Conservation (phyloP, 1,284 basidiomycete species). For the Leucoagaricus sp. region DNA sequence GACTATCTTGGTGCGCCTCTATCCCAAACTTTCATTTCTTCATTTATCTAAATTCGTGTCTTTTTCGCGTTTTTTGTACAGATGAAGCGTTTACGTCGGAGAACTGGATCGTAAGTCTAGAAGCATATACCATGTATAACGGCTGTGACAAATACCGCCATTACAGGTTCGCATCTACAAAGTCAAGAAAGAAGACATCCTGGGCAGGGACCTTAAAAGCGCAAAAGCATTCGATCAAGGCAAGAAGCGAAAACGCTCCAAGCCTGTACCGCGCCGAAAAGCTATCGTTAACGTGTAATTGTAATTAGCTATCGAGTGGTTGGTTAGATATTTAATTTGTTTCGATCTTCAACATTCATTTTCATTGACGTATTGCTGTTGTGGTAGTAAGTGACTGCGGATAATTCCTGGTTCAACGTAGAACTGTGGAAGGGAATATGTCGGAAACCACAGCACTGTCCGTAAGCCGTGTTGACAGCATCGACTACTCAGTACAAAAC, state of each 20-base stretch:
- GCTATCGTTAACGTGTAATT: slow-evolving; percentile 37
- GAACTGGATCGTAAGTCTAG: slow-evolving; percentile 92
- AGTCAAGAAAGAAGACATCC: slow-evolving; percentile 92
- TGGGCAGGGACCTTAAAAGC: slow-evolving; percentile 86
- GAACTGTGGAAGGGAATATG: no score
- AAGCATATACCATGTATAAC: no score
- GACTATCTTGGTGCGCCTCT: slow-evolving; percentile 77
- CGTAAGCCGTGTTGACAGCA: no score
- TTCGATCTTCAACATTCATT: neutral
- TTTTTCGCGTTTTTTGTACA: slow-evolving; percentile 27
- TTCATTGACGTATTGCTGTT: no score
- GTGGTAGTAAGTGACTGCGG: no score
- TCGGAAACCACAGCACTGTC: no score
- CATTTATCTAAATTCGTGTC: slow-evolving; percentile 12
- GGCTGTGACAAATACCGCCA: slow-evolving; percentile 10
- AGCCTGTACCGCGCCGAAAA: slow-evolving; percentile 61
- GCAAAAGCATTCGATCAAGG: slow-evolving; percentile 86
- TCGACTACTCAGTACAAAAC: no score
- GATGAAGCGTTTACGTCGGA: slow-evolving; percentile 97
- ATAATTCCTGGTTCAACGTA: neutral
- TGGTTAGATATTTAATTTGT: slow-evolving; percentile 8
- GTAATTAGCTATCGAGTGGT: neutral
- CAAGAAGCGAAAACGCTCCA: slow-evolving; percentile 82
- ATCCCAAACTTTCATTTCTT: neutral
- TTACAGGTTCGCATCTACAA: slow-evolving; percentile 87